Base-by-base conservation (phyloP, 169 alveolate species). In the Theileria orientalis region DNA sequence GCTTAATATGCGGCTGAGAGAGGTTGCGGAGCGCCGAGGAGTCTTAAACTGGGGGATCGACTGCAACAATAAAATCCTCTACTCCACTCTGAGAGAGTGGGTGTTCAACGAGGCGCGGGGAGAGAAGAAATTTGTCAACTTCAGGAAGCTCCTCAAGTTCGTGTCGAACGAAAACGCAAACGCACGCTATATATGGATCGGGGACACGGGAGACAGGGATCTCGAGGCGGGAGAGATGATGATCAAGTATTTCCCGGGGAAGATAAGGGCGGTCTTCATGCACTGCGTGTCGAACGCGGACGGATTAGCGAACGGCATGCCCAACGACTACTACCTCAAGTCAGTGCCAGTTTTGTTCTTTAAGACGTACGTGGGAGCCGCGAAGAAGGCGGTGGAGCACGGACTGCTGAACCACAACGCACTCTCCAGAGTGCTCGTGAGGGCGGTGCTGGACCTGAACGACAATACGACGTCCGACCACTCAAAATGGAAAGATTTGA, bases 201-300 rank as follows among this genome's bases (percentile, higher is more conserved):
- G 95, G 1, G 95, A 91, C 73, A 91, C 95, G 3, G 95, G 95
- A 0, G 95, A 91, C 72, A 88, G 76, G 91, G 95, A 91, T 30
- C 79, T 82, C 2, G 92, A 91, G 72, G 95, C 94, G 0, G 95
- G 95, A 0, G 95, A 91, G 60, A 64, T 90, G 91, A 91, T 91
- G 95, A 92, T 92, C 5, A 63, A 85, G 37, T 80, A 72, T 7
- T 80, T 83, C 70, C 95, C 95, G 0, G 88, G 87, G 40, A 73
- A 86, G 35, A 71, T 90, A 42, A 86, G 85, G 76, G 95, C 95
- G 8, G 90, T 91, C 41, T 91, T 90, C 66, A 80, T 91, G 71
- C 95, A 91, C 66, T 90, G 79, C 68, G 95, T 91, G 5, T 80
- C 84, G 19, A 72, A 86, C 23, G 29, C 42, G 41, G 69, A 80